phyloP scores from a whole-genome alignment of 441 rosid genomes.

The Francoa sonchifolia region DNA sequence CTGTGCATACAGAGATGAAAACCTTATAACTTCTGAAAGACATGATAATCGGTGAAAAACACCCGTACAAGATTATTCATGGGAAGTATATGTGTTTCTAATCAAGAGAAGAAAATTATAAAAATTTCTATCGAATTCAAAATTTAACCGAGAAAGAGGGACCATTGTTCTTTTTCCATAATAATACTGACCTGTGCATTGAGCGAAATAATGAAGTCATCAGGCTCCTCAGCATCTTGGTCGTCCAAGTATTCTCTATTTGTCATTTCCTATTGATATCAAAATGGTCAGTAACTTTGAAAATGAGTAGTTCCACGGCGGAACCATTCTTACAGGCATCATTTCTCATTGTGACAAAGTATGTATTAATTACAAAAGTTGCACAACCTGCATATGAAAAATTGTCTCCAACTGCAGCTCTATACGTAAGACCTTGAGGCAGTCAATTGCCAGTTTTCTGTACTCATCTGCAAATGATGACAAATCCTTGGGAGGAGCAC shows the following conservation, averaged over 20 bases:
- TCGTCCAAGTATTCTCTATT: slow-evolving; percentile 83
- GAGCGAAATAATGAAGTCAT: slow-evolving; percentile 80
- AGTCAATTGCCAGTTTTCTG: slow-evolving; percentile 88
- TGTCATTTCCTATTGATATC: slow-evolving; percentile 69
- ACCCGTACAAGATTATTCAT: neutral
- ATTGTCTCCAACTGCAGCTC: slow-evolving; percentile 97
- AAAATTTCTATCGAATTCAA: too few relatives aligned
- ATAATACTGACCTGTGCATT: slow-evolving; percentile 60
- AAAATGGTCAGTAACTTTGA: slow-evolving; percentile 9
- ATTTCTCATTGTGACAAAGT: slow-evolving; percentile 1
- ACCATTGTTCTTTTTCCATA: neutral
- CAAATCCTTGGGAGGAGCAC: slow-evolving; percentile 35
- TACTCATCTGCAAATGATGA: slow-evolving; percentile 79
- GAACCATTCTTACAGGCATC: slow-evolving; percentile 8
- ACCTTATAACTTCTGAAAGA: too few relatives aligned
- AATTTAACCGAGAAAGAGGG: neutral
- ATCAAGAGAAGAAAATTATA: neutral
- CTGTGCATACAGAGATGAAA: slow-evolving; percentile 20
- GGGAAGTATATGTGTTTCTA: neutral
- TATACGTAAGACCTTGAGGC: slow-evolving; percentile 88
- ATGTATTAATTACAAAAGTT: slow-evolving; percentile 10
- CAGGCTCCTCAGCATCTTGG: slow-evolving; percentile 97
- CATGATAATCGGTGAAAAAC: slow-evolving; percentile 2
- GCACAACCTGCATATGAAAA: slow-evolving; percentile 85
- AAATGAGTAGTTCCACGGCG: slow-evolving; percentile 10